Base-by-base conservation (phyloP, 2,329 filamentous ascomycete species). In the Incumbomyces delicatus region DNA sequence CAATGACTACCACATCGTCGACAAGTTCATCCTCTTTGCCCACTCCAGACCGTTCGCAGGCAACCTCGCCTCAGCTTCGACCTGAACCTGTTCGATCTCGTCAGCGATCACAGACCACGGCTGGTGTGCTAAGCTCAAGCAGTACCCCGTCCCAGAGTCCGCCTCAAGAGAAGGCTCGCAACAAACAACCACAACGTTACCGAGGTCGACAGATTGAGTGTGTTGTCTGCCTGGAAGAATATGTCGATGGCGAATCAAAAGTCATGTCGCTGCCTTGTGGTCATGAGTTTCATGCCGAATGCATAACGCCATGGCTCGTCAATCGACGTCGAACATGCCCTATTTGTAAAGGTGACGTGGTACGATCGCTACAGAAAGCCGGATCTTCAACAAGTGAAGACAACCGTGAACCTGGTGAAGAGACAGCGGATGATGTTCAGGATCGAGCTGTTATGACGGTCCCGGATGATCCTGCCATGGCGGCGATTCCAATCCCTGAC, bases 261-360 rank as follows among this genome's bases (percentile, higher is more conserved):
- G 90, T 98, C 33, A 98, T 98, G 92, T 94, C 88, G 61, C 69
- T 98, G 49, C 92, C 92, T 7, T 98, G 92, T 66, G 92, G 92
- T 31, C 92, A 98, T 63, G 92, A 98, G 61, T 98, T 96, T 66
- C 92, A 98, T 65, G 90, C 76, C 22, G 88, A 94, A 62, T 98
- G 92, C 88, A 96, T 98, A 61, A 96, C 92, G 3, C 92, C 92
- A 1, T 98, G 92, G 92, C 73, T 98, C 44, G 95, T 90, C 0
- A 96, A 89, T 13, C 82, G 90, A 41, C 84, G 92, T 53, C 83
- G 92, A 53, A 98, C 92, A n/a, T 98, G 92, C 59, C 92, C 92
- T 1, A 96, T 98, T 50, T 98, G 92, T 71, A 98, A 98, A 70
- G 88, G 89, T 41, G 92, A 98, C 61, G 92, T 98, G 31, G 90